Evolutionary conservation across 768 basidiomycete species (phyloP).

Genomic region (Coprinopsis marcescibilis): DNA sequence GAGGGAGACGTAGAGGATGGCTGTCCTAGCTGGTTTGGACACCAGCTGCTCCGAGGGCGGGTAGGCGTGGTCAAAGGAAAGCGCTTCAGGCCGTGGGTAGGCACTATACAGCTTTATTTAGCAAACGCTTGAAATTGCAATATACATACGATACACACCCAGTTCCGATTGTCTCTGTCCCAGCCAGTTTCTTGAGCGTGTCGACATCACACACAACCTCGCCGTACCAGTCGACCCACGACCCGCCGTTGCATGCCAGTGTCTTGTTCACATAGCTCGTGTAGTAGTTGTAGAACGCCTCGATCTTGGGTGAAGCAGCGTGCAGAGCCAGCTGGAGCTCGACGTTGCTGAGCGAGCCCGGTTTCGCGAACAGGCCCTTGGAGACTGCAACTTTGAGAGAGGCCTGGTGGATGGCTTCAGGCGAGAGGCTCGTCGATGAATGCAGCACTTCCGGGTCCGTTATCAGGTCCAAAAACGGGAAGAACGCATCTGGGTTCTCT

Average conservation of each 20-base stretch:
- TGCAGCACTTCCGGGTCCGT: slow-evolving; percentile 43
- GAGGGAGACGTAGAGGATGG: slow-evolving; percentile 74
- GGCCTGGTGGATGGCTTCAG: slow-evolving; percentile 48
- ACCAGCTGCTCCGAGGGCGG: slow-evolving; percentile 42
- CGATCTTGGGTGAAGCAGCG: slow-evolving; percentile 71
- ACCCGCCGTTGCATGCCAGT: slow-evolving; percentile 41
- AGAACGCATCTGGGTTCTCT: slow-evolving; percentile 70
- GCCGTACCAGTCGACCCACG: slow-evolving; percentile 87
- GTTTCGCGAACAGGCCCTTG: slow-evolving; percentile 42
- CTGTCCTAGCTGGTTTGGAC: slow-evolving; percentile 49
- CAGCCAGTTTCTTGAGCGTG: slow-evolving; percentile 47
- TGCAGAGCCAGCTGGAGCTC: slow-evolving; percentile 75
- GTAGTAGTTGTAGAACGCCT: slow-evolving; percentile 81
- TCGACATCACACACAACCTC: slow-evolving; percentile 63
- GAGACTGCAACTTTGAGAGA: slow-evolving; percentile 46
- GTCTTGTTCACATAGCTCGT: slow-evolving; percentile 27
- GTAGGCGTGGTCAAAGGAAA: slow-evolving; percentile 76
- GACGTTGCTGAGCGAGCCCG: slow-evolving; percentile 49
- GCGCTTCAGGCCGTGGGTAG: slow-evolving; percentile 40
- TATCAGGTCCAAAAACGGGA: slow-evolving; percentile 66
- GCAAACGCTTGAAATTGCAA: slow-evolving; percentile 5
- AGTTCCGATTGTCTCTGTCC: slow-evolving; percentile 43
- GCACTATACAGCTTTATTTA: slow-evolving; percentile 14
- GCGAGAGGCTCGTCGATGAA: slow-evolving; percentile 28
- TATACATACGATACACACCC: slow-evolving; percentile 18